These are phyloP conservation scores for Magnolia officinalis DNA, from an alignment of 164 flowering plant genomes.

Conservation along the genomic window DNA sequence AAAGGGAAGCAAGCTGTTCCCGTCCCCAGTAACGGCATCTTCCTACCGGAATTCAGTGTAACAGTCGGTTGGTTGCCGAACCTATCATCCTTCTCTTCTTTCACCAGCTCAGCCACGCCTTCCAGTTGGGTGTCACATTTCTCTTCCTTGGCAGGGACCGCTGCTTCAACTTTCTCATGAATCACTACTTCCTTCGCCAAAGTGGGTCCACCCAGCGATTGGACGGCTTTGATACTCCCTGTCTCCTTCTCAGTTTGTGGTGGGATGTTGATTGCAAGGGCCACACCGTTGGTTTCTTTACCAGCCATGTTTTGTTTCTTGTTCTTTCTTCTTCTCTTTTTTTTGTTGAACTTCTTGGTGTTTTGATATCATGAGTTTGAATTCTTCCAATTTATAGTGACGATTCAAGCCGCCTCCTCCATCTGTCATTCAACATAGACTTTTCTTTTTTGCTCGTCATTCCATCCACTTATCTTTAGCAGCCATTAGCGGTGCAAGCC, in stretches of 20 bases:
- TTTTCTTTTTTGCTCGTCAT: neutral
- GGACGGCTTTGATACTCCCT: neutral
- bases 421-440: neutral
- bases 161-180: too few species aligned
- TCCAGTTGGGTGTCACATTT: too few species aligned
- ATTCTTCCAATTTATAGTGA: neutral
- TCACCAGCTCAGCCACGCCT: too few species aligned
- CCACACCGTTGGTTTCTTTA: neutral
- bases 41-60: conserved; percentile 15
- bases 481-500: too few species aligned
- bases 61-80: conserved; percentile 1
- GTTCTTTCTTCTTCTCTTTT: neutral
- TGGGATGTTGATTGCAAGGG: neutral
- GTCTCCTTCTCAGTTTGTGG: neutral
- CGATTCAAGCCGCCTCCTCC: neutral
- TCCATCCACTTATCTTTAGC: neutral
- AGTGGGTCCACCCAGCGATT: neutral
- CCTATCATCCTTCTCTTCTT: neutral
- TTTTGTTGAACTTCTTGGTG: neutral
- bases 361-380: neutral
- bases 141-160: too few species aligned
- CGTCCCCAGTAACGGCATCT: conserved; percentile 21
- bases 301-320: neutral
- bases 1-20: conserved; percentile 11
- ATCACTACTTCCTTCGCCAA: neutral